These are phyloP conservation scores for Apiospora pterosperma DNA, from an alignment of 2,329 filamentous ascomycete species.

Conservation along the genomic window DNA sequence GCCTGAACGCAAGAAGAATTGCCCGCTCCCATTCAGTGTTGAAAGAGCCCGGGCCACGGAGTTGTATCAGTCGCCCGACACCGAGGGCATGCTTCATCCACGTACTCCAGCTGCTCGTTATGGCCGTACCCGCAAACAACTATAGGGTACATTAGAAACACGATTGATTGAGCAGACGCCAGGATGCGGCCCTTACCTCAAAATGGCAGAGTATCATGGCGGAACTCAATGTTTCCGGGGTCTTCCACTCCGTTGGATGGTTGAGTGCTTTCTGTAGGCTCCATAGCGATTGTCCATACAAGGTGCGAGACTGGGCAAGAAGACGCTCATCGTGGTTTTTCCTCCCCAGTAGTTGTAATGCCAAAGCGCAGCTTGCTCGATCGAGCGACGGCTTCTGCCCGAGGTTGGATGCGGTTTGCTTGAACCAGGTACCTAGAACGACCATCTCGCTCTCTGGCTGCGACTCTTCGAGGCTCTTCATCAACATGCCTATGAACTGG, in stretches of 20 bases:
- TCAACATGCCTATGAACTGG: slow-evolving; percentile 5
- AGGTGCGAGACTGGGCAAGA: slow-evolving; percentile 4
- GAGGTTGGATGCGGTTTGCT: background rate
- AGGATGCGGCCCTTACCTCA: background rate
- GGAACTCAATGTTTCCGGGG: slow-evolving; percentile 5
- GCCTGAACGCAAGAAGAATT: slow-evolving; percentile 7
- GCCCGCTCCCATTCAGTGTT: slow-evolving; percentile 3
- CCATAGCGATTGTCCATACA: slow-evolving; percentile 3
- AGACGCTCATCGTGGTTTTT: slow-evolving; percentile 3
- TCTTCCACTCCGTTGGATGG: slow-evolving; percentile 9
- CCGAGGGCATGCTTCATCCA: slow-evolving; percentile 8
- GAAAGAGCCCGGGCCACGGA: slow-evolving; percentile 3
- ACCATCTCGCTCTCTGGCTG: background rate
- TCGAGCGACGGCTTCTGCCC: background rate
- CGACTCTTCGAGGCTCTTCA: background rate
- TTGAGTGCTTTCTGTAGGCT: slow-evolving; percentile 5
- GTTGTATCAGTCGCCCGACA: slow-evolving; percentile 2
- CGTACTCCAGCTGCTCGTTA: slow-evolving; percentile 2
- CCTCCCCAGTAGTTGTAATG: slow-evolving; percentile 6
- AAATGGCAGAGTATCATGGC: background rate
- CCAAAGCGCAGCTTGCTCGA: slow-evolving; percentile 2
- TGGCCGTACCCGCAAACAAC: slow-evolving; percentile 7
- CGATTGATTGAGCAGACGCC: background rate
- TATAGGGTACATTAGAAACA: background rate
- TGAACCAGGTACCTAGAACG: background rate